These are phyloP conservation scores for Backusella tarrabulga DNA, from an alignment of 192 early-diverging fungal species.

Conservation along the genomic window DNA sequence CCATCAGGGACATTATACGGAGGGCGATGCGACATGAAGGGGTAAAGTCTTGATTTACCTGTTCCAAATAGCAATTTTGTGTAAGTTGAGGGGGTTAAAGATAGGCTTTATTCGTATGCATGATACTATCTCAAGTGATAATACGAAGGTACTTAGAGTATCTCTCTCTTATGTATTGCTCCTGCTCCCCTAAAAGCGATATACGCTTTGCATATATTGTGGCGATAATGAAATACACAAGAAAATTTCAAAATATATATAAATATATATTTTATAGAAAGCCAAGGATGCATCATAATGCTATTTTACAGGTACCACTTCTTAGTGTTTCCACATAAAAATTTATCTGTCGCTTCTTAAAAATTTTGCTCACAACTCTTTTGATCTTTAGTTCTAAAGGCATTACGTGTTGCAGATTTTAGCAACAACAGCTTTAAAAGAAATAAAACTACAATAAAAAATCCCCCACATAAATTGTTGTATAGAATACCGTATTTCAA, in stretches of 20 bases:
- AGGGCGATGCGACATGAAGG: neutral
- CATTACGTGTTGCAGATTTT: neutral
- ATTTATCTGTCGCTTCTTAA: neutral
- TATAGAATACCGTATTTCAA: neutral
- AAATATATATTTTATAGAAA: neutral
- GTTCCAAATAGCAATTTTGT: neutral
- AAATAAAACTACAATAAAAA: neutral
- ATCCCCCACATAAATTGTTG: neutral
- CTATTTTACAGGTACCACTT: neutral
- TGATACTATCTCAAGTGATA: conserved; percentile 5
- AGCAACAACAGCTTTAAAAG: neutral
- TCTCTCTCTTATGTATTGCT: neutral
- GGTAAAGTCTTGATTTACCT: neutral
- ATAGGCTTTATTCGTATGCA: conserved; percentile 1
- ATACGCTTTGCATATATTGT: neutral
- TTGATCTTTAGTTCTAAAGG: neutral
- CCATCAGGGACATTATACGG: neutral
- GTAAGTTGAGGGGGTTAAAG: neutral
- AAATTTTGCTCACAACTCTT: neutral
- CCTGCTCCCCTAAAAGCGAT: neutral
- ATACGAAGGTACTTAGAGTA: neutral
- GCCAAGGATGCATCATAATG: neutral
- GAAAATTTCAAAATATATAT: neutral
- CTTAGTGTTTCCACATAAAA: neutral
- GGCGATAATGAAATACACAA: neutral